Conservation (phyloP, 192 early-diverging fungal genomes). For the Geranomyces michiganensis region DNA sequence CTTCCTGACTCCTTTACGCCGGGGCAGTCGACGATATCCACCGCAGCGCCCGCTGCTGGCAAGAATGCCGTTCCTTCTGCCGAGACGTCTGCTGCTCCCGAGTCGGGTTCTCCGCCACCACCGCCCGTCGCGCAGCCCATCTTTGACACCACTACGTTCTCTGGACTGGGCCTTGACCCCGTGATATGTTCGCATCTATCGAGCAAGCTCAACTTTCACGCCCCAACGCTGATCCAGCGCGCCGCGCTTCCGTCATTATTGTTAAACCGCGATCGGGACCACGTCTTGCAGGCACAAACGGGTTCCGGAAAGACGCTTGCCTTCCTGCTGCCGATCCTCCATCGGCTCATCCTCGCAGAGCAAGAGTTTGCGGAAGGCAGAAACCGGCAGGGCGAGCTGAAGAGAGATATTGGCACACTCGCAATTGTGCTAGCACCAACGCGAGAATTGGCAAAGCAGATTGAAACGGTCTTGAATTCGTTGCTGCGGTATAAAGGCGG, state of each 20-base stretch:
- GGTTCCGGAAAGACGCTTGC: constrained; percentile 98
- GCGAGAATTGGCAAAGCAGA: constrained; percentile 97
- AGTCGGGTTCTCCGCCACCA: neutral
- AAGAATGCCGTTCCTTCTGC: constrained; percentile 45
- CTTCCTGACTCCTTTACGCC: constrained; percentile 25
- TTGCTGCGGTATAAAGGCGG: constrained; percentile 75
- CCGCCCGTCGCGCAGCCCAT: constrained; percentile 9
- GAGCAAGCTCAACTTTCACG: constrained; percentile 71
- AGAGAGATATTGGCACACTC: constrained; percentile 77
- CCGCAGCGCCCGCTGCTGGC: constrained; percentile 42
- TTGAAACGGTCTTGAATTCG: constrained; percentile 72
- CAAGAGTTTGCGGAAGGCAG: constrained; percentile 25
- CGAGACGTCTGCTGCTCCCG: neutral
- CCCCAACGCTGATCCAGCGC: constrained; percentile 88
- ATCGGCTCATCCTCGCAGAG: constrained; percentile 77
- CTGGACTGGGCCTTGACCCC: constrained; percentile 74
- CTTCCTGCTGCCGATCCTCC: constrained; percentile 90
- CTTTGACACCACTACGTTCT: constrained; percentile 57
- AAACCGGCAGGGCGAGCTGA: constrained; percentile 20
- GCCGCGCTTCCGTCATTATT: constrained; percentile 73
- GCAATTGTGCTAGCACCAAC: constrained; percentile 94
- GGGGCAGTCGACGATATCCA: constrained; percentile 16
- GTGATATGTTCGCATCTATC: constrained; percentile 71
- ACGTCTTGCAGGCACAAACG: constrained; percentile 92
- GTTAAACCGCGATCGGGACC: constrained; percentile 63